Evolutionary conservation across 2,329 filamentous ascomycete genomes (phyloP), one percentile per base, ranked within the genome.

Genomic region (Epicoccum nigrum): DNA sequence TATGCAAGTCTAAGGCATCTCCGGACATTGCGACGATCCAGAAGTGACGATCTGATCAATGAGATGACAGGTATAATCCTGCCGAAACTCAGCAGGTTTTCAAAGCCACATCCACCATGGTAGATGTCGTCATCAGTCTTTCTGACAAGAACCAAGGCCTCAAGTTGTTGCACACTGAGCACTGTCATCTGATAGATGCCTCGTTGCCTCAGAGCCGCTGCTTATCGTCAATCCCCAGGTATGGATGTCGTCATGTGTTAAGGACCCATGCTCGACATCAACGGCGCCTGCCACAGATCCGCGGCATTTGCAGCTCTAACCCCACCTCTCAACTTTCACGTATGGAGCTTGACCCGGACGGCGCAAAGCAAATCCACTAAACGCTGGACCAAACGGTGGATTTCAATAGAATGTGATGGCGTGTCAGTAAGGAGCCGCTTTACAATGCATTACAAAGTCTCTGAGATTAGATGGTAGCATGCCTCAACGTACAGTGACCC

Each of bases 161-260:
- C 25, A 46, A 13, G 15, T 16, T 38, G 16, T 21, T 15, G 19
- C 3, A 45, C 25, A 33, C 39, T 35, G 38, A 21, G 23, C 17
- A 39, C 43, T 40, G 40, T 48, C 44, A 37, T 41, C 11, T 45
- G 17, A 7, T 34, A 30, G 23, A 37, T 30, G 30, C 21, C 31
- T n/a, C n/a, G 23, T 32, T 30, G 30, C 21, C 31, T n/a, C n/a
- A 21, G 9, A 20, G 17, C 27, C n/a, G 20, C 33, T 21, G 23
- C 28, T 30, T 28, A 40, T 30, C 34, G 34, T 19, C 19, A 15
- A 34, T 28, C 8, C 9, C 31, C 38, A 13, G 45, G 20, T 33
- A 28, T 34, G 43, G 11, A 40, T 52, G 49, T 52, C 49, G 49
- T 52, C 49, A 52, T 52, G 21, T 33, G 42, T 39, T 17, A 6